Evolutionary conservation across 176 grass and related monocot genomes (phyloP).

Genomic region (Triticum monococcum): DNA sequence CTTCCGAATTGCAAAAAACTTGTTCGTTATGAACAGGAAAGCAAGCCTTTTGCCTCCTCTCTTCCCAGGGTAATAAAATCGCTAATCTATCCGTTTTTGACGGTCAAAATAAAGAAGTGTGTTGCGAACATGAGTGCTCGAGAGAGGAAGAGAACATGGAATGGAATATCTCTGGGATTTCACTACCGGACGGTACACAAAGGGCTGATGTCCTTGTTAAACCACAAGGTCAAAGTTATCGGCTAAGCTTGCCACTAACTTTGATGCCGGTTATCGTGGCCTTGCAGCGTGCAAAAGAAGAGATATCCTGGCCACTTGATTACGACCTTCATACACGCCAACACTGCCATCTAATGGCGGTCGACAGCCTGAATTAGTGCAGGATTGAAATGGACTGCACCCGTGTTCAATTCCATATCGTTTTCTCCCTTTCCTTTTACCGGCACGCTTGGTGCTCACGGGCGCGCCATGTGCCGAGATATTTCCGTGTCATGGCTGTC

Average conservation of each 20-base stretch:
- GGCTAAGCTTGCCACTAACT: constrained; percentile 16
- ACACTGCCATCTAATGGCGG: not conserved
- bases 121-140: too few relatives aligned
- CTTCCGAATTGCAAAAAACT: too few relatives aligned
- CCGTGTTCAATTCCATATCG: not conserved
- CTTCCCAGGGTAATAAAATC: too few relatives aligned
- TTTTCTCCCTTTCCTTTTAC: not conserved
- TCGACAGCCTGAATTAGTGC: not conserved
- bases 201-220: not conserved
- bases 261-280: constrained; percentile 35
- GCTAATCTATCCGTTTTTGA: too few relatives aligned
- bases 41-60: too few relatives aligned
- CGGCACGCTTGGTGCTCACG: constrained; percentile 2
- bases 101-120: too few relatives aligned
- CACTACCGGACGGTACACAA: not conserved
- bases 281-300: not conserved
- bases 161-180: not conserved
- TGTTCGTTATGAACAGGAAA: too few relatives aligned
- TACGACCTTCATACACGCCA: constrained; percentile 21
- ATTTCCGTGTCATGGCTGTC: not conserved
- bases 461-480: not conserved
- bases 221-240: constrained; percentile 30
- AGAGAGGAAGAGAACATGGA: not conserved
- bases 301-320: constrained; percentile 10
- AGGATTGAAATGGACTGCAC: not conserved